Evolutionary conservation across 805 yeast genomes (phyloP).

Genomic region (Metschnikowia corniflorae): DNA sequence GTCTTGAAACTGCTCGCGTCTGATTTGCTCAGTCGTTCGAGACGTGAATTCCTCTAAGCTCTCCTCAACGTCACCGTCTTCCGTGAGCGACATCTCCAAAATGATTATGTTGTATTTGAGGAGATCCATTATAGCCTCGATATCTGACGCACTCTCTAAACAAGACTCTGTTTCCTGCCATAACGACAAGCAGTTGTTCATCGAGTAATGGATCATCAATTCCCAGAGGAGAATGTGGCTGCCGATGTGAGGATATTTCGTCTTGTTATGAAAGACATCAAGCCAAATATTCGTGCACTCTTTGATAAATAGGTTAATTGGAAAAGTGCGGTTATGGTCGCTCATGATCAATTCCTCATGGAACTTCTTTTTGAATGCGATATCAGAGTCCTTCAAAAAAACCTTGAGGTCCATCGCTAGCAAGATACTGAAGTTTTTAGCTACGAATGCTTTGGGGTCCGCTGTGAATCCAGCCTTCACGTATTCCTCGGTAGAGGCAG

Average conservation of each 20-base stretch:
- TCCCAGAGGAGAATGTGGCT: constrained; percentile 48
- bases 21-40: constrained; percentile 46
- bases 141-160: constrained; percentile 43
- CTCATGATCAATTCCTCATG: constrained; percentile 66
- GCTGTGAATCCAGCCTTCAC: constrained; percentile 46
- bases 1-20: constrained; percentile 50
- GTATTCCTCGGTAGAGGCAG: constrained; percentile 42
- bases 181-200: constrained; percentile 54
- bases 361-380: constrained; percentile 57
- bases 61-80: constrained; percentile 36
- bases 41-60: constrained; percentile 40
- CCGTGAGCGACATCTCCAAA: constrained; percentile 27
- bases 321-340: constrained; percentile 46
- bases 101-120: constrained; percentile 31
- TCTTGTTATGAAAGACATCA: constrained; percentile 27
- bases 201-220: constrained; percentile 50
- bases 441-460: constrained; percentile 41
- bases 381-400: constrained; percentile 54
- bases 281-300: constrained; percentile 37
- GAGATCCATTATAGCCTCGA: constrained; percentile 46
- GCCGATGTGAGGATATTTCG: constrained; percentile 36
- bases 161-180: constrained; percentile 65
- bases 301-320: constrained; percentile 41
- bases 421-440: constrained; percentile 44
- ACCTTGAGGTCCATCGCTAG: constrained; percentile 52